phyloP scores from a whole-genome alignment of 805 yeast genomes.

The Tetrapisispora pingtungensis region DNA sequence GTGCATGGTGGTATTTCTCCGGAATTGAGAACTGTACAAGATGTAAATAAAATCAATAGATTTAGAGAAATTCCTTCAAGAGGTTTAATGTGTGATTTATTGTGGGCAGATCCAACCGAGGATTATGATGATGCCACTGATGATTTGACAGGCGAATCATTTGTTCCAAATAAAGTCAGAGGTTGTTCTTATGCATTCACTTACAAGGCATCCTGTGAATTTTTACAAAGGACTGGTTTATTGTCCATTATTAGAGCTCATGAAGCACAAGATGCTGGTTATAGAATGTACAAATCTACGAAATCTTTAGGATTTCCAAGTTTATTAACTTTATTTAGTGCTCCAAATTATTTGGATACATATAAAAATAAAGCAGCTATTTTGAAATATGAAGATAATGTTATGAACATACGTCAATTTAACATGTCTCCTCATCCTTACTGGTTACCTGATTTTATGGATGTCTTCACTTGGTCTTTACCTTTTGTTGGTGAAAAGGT shows the following conservation, averaged over 20 bases:
- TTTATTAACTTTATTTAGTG: conserved; percentile 82
- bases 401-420: conserved; percentile 92
- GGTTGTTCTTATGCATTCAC: conserved; percentile 92
- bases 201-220: conserved; percentile 69
- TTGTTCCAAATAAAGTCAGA: conserved; percentile 60
- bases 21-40: conserved; percentile 59
- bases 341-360: conserved; percentile 88
- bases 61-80: conserved; percentile 88
- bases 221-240: conserved; percentile 66
- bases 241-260: conserved; percentile 89
- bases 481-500: conserved; percentile 97
- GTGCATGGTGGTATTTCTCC: conserved; percentile 96
- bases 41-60: conserved; percentile 59
- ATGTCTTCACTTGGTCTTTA: conserved; percentile 92
- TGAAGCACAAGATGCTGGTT: conserved; percentile 97
- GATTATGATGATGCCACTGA: conserved; percentile 61
- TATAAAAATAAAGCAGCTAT: conserved; percentile 95
- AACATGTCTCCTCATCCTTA: conserved; percentile 91
- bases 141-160: conserved; percentile 29
- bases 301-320: conserved; percentile 81
- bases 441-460: conserved; percentile 95
- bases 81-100: conserved; percentile 87
- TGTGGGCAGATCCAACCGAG: conserved; percentile 96
- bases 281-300: conserved; percentile 84
- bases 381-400: conserved; percentile 79